Base-by-base conservation (phyloP, 2,329 filamentous ascomycete species). In the Fusarium cyanostomum region DNA sequence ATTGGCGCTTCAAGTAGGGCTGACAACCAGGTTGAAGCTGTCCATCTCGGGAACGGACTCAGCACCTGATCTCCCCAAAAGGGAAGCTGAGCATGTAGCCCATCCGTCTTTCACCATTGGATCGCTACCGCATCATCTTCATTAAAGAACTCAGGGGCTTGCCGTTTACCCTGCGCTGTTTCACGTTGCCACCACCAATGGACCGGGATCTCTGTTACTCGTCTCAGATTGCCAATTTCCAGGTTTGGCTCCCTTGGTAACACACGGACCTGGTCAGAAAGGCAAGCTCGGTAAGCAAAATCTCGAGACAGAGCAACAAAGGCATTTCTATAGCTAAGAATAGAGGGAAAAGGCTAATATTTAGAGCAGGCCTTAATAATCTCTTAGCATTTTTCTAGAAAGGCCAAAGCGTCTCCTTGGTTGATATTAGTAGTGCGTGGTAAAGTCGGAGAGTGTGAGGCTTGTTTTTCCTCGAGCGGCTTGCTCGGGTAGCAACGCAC, bases 211-310 rank as follows among this genome's bases (percentile, higher is more conserved):
- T 51, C 44, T 56, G 44, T 51, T 38, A 61, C 48, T 52, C 54
- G 68, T 70, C 68, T 70, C 68, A 69, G 68, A 68, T 69, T 71
- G 59, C 59, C 55, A 69, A 69, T 70, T 68, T 71, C 62, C 62
- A 67, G 44, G 42, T 39, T 38, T 16, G 5, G 21, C 27, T 43
- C 27, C 18, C 28, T 26, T 11, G 9, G 28, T 44, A 44, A 33
- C 51, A 59, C 60, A 52, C 48, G 28, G 50, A 45, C 67, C 56
- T 26, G 56, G 15, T 41, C 51, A 54, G 39, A 28, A 5, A 42
- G 10, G 21, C n/a, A 38, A 62, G 13, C 57, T 26, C 8, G 15
- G 51, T 56, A 56, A 11, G 26, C 15, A 61, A 56, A 61, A 50
- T 51, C 57, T 60, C 43, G 27, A 60, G 31, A 39, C n/a, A 37